Conservation (phyloP, 768 basidiomycete genomes). For the Termitomyces sp. region DNA sequence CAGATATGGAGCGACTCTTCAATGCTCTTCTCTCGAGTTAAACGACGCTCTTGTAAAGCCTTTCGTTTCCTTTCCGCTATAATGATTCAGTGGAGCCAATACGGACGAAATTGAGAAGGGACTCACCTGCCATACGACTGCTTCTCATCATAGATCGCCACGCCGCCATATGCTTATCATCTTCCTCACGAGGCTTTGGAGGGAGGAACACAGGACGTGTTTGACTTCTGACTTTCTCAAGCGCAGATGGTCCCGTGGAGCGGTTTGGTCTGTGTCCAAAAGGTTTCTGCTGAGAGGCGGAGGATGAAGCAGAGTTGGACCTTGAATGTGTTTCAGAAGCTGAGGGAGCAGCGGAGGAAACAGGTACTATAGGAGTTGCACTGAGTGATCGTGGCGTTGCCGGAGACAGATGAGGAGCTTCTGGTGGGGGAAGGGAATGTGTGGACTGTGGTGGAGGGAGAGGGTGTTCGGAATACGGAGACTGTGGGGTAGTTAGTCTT, state of each 20-base stretch:
- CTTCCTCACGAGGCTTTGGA: slow-evolving; percentile 75
- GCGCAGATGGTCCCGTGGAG: slow-evolving; percentile 61
- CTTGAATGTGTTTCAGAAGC: slow-evolving; percentile 20
- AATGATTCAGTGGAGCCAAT: background rate
- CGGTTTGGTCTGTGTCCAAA: slow-evolving; percentile 42
- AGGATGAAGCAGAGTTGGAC: slow-evolving; percentile 24
- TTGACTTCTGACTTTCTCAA: slow-evolving; percentile 80
- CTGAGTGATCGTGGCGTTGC: slow-evolving; percentile 13
- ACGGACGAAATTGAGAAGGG: slow-evolving; percentile 1
- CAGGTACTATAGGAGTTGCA: slow-evolving; percentile 10
- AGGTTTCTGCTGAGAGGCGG: slow-evolving; percentile 26
- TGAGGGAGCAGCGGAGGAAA: slow-evolving; percentile 10
- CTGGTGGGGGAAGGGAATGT: slow-evolving; percentile 21
- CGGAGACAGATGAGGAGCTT: slow-evolving; percentile 11
- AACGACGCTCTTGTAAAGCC: slow-evolving; percentile 58
- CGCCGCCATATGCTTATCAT: slow-evolving; percentile 78
- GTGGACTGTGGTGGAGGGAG: slow-evolving; percentile 17
- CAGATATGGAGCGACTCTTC: slow-evolving; percentile 71
- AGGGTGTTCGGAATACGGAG: slow-evolving; percentile 7
- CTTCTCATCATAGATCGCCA: slow-evolving; percentile 89
- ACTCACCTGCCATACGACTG: slow-evolving; percentile 69
- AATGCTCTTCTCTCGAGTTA: slow-evolving; percentile 60
- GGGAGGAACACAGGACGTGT: slow-evolving; percentile 86
- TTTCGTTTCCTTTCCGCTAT: slow-evolving; percentile 71
- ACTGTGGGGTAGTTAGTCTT: slow-evolving; percentile 10